Conservation (phyloP, 768 basidiomycete genomes). For the Auricularia sp. region DNA sequence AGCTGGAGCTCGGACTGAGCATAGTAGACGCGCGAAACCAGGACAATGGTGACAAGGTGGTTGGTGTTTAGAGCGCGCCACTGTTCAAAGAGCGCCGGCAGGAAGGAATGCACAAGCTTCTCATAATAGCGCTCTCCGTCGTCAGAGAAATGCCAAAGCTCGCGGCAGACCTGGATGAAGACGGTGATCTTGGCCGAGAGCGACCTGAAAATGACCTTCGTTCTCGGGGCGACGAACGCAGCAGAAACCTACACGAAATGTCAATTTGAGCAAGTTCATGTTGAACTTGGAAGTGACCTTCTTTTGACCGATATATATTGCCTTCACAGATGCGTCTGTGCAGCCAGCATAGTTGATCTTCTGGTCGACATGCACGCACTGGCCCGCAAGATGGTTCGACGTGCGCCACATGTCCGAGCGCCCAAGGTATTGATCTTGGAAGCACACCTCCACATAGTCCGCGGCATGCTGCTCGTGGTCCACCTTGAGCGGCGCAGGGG, state of each 20-base stretch:
- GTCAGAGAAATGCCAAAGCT: constrained; percentile 93
- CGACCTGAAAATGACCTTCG: constrained; percentile 81
- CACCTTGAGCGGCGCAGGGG: constrained; percentile 35
- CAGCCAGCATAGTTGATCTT: constrained; percentile 78
- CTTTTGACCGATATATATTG: constrained; percentile 59
- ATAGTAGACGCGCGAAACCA: constrained; percentile 88
- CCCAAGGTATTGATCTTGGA: constrained; percentile 92
- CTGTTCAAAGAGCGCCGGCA: constrained; percentile 76
- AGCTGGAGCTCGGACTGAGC: constrained; percentile 70
- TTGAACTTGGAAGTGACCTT: constrained; percentile 30
- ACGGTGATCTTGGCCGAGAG: constrained; percentile 87
- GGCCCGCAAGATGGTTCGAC: constrained; percentile 67
- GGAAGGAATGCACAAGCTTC: constrained; percentile 95
- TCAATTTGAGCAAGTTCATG: constrained; percentile 7
- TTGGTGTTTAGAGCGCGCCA: constrained; percentile 82
- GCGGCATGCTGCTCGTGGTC: constrained; percentile 53
- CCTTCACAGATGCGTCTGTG: constrained; percentile 72
- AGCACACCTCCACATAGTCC: constrained; percentile 79
- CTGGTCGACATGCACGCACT: constrained; percentile 75
- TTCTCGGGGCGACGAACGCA: constrained; percentile 68
- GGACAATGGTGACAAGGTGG: constrained; percentile 87
- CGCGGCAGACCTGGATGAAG: constrained; percentile 92
- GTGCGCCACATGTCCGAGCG: constrained; percentile 96
- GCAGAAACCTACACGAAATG: constrained; percentile 53
- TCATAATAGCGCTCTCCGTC: constrained; percentile 95